Evolutionary conservation across 768 basidiomycete genomes (phyloP).

Genomic region (Hypholoma sublateritium): DNA sequence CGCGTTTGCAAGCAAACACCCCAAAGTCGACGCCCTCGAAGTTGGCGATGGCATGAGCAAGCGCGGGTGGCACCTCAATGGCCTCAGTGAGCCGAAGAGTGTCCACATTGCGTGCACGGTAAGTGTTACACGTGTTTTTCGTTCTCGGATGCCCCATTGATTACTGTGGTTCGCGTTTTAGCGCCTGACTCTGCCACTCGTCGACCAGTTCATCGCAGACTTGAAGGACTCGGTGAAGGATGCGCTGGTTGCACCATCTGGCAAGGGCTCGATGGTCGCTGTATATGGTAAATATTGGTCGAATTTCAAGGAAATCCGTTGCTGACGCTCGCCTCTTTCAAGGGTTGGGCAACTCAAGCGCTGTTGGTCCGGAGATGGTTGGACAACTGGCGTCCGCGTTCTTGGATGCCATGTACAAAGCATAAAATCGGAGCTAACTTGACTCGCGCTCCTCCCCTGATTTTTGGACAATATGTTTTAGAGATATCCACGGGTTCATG

Average conservation of each 20-base stretch:
- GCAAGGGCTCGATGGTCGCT: slow-evolving; percentile 87
- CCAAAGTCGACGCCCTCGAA: slow-evolving; percentile 71
- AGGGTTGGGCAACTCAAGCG: slow-evolving; percentile 84
- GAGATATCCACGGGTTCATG: not conserved
- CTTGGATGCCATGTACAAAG: slow-evolving; percentile 82
- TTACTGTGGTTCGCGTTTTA: slow-evolving; percentile 24
- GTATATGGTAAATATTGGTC: slow-evolving; percentile 69
- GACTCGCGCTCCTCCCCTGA: not conserved
- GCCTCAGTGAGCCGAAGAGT: slow-evolving; percentile 72
- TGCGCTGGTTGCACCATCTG: slow-evolving; percentile 61
- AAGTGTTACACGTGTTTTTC: slow-evolving; percentile 22
- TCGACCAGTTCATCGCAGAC: slow-evolving; percentile 82
- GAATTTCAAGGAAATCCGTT: not conserved
- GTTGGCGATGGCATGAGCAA: slow-evolving; percentile 88
- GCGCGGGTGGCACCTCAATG: slow-evolving; percentile 92
- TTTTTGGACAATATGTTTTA: not conserved
- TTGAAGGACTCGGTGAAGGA: slow-evolving; percentile 76
- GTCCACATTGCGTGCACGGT: slow-evolving; percentile 96
- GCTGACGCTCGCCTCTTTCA: slow-evolving; percentile 4
- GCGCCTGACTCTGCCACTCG: slow-evolving; percentile 76
- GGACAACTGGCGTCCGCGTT: slow-evolving; percentile 76
- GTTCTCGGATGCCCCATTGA: not conserved
- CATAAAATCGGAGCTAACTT: slow-evolving; percentile 34
- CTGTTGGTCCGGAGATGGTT: slow-evolving; percentile 80
- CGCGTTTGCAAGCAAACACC: slow-evolving; percentile 74